Conservation (phyloP, 2,329 filamentous ascomycete species). For the Ophiostoma montium region DNA sequence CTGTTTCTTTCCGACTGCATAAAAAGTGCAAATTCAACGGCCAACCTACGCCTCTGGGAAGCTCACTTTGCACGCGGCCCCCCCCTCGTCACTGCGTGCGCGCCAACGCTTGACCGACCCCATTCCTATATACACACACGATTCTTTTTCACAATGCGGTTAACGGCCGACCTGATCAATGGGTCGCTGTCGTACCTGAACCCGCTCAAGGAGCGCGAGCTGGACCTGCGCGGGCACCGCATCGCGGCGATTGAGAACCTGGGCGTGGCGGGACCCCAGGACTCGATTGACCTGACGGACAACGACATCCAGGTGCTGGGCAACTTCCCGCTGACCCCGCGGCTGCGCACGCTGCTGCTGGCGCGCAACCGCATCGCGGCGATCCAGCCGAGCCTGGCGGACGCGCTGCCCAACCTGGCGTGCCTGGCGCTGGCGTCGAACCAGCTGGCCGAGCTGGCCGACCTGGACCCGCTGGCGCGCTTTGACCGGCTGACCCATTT, state of each 20-base stretch:
- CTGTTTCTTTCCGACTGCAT: background rate
- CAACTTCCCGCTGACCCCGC: slow-evolving; percentile 85
- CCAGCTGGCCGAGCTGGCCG: slow-evolving; percentile 67
- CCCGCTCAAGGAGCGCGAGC: slow-evolving; percentile 94
- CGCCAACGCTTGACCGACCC: background rate
- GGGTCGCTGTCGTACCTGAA: slow-evolving; percentile 96
- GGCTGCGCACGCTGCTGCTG: slow-evolving; percentile 74
- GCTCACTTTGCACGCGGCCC: background rate
- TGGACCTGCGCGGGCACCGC: slow-evolving; percentile 97
- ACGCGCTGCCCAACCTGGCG: slow-evolving; percentile 65
- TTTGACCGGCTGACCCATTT: slow-evolving; percentile 65
- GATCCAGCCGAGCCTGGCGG: slow-evolving; percentile 63
- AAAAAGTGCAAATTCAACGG: background rate
- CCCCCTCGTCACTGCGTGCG: no score
- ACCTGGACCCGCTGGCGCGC: slow-evolving; percentile 64
- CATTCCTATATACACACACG: background rate
- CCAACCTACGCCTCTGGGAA: background rate
- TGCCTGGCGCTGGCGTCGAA: slow-evolving; percentile 77
- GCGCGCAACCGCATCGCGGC: slow-evolving; percentile 75
- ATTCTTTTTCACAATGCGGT: slow-evolving; percentile 51
- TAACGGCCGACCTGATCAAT: slow-evolving; percentile 89
- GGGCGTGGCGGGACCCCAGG: slow-evolving; percentile 86
- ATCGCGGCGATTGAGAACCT: slow-evolving; percentile 96
- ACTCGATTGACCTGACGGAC: slow-evolving; percentile 96
- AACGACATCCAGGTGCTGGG: slow-evolving; percentile 84